These are phyloP conservation scores for Sanghuangporus weigelae DNA, from an alignment of 1,284 basidiomycete species.

Conservation along the genomic window DNA sequence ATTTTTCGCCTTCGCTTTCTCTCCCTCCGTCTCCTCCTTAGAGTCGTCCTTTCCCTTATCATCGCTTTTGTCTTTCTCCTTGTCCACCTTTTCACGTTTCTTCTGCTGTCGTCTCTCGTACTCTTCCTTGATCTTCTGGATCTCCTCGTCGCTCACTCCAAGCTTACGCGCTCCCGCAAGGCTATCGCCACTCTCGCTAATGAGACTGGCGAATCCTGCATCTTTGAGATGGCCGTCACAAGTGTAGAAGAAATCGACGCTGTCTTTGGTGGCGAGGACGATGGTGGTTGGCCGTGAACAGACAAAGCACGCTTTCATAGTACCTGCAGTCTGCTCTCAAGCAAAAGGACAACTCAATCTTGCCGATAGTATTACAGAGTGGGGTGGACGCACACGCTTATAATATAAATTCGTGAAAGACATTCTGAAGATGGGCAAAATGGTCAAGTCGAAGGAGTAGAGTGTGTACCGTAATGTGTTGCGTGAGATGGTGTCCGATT, in stretches of 20 bases:
- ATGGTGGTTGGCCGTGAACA: conserved; percentile 70
- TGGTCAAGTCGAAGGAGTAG: background rate
- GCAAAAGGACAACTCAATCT: conserved; percentile 15
- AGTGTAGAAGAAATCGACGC: conserved; percentile 70
- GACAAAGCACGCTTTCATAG: conserved; percentile 63
- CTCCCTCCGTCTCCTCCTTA: conserved; percentile 31
- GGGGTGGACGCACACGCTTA: conserved; percentile 56
- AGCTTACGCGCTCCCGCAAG: conserved; percentile 36
- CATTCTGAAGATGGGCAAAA: conserved; percentile 34
- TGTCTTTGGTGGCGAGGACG: conserved; percentile 69
- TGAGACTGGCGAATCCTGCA: conserved; percentile 58
- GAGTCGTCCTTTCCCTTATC: conserved; percentile 30
- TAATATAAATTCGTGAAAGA: conserved; percentile 75
- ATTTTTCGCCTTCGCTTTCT: conserved; percentile 27
- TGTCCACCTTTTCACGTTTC: conserved; percentile 50
- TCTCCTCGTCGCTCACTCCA: conserved; percentile 56
- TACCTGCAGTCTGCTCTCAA: conserved; percentile 51
- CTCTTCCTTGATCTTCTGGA: conserved; percentile 68
- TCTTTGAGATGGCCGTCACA: conserved; percentile 68
- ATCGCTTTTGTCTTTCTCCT: conserved; percentile 36
- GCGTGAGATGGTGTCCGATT: background rate
- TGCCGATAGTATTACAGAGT: conserved; percentile 13
- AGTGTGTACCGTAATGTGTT: conserved; percentile 7
- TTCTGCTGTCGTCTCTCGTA: conserved; percentile 66
- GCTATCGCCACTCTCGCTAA: conserved; percentile 35